These are phyloP conservation scores for Nissolia schottii DNA, from an alignment of 306 rosid genomes.

Conservation along the genomic window DNA sequence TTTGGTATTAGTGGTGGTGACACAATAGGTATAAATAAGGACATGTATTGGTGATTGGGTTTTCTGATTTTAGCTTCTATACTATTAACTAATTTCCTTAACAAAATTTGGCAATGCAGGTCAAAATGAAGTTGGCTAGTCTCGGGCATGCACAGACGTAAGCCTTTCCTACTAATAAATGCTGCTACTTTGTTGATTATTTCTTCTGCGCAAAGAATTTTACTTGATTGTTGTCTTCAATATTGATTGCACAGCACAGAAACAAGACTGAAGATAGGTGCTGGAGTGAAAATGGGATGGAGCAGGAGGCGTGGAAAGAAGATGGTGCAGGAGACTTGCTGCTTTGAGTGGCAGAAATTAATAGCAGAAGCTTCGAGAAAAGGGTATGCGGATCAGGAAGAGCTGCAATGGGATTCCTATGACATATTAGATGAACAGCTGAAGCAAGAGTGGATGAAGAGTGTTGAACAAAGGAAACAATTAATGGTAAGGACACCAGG, in stretches of 20 bases:
- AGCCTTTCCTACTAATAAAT: constrained; percentile 24
- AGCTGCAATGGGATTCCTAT: constrained; percentile 87
- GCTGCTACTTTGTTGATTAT: background rate
- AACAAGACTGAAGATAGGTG: constrained; percentile 73
- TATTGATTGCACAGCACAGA: constrained; percentile 52
- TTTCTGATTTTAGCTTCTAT: background rate
- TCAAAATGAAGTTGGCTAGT: constrained; percentile 76
- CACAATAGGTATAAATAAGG: background rate
- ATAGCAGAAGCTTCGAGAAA: constrained; percentile 78
- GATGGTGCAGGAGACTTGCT: constrained; percentile 61
- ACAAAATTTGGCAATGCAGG: constrained; percentile 51
- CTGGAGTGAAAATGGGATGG: constrained; percentile 75
- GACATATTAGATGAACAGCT: constrained; percentile 47
- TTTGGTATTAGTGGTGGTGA: background rate
- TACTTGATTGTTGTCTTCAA: constrained; percentile 7
- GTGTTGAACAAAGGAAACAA: constrained; percentile 57
- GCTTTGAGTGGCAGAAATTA: constrained; percentile 77
- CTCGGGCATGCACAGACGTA: constrained; percentile 93
- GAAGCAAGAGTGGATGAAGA: constrained; percentile 56
- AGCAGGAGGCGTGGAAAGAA: constrained; percentile 53
- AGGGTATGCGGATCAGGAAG: constrained; percentile 66
- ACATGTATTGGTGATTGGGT: background rate
- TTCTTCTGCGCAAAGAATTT: background rate
- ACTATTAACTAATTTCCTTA: background rate
- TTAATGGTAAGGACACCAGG: constrained; percentile 39